phyloP scores from a whole-genome alignment of 2,329 filamentous ascomycete species.

The Aspergillus sp. region DNA sequence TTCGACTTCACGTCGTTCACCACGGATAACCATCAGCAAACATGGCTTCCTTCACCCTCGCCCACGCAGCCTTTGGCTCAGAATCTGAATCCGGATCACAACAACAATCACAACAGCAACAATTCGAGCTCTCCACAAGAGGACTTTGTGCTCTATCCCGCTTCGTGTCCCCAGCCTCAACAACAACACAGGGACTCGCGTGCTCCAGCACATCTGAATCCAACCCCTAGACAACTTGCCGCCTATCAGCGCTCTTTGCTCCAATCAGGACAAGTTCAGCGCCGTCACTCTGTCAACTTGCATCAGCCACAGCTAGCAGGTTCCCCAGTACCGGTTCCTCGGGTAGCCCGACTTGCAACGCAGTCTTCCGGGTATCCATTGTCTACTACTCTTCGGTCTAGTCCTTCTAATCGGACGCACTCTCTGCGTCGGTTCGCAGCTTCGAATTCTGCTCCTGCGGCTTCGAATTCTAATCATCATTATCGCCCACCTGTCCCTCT shows the following conservation, averaged over 20 bases:
- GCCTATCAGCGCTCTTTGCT: constrained; percentile 34
- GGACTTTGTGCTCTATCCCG: constrained; percentile 49
- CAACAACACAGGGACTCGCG: constrained; percentile 30
- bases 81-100: constrained; percentile 29
- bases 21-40: constrained; percentile 49
- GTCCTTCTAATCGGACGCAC: constrained; percentile 34
- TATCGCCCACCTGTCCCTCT: constrained; percentile 42
- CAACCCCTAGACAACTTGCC: constrained; percentile 36
- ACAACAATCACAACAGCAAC: constrained; percentile 33
- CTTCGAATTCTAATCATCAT: constrained; percentile 37
- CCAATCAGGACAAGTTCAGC: constrained; percentile 33
- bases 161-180: constrained; percentile 33
- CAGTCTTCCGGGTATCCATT: constrained; percentile 41
- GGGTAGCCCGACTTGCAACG: constrained; percentile 39
- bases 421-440: constrained; percentile 35
- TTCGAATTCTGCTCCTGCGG: constrained; percentile 29
- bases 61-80: constrained; percentile 44
- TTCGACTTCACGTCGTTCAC: constrained; percentile 49
- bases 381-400: constrained; percentile 40
- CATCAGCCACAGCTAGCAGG: constrained; percentile 34
- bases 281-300: constrained; percentile 38
- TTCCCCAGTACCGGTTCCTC: constrained; percentile 39
- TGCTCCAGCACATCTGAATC: constrained; percentile 36
- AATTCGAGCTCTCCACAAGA: constrained; percentile 33
- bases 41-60: constrained; percentile 49